A percentile compares a stretch with the other conserved stretches of the same genome.
Evolutionary conservation across 192 early-diverging fungal species (phyloP).

Genomic region (Spizellomyces sp.): DNA sequence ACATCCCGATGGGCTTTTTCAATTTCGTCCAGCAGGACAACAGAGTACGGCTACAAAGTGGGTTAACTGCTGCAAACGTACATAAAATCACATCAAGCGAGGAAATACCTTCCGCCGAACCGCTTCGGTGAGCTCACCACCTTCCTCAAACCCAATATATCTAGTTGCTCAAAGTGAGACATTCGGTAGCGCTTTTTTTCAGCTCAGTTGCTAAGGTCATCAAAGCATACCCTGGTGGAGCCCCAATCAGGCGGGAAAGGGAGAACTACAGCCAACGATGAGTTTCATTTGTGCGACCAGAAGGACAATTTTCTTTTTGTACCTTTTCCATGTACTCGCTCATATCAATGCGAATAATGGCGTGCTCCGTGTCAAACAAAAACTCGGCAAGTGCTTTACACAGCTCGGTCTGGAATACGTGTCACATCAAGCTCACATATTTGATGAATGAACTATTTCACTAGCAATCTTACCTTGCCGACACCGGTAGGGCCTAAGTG

Average conservation of each 20-base stretch:
- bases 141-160: conserved; percentile 90
- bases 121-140: conserved; percentile 86
- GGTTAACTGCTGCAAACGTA: not conserved
- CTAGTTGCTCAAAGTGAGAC: no score
- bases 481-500: conserved; percentile 14
- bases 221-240: conserved; percentile 68
- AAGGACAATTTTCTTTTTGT: not conserved
- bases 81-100: conserved; percentile 8
- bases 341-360: conserved; percentile 91
- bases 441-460: not conserved
- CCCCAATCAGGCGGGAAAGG: conserved; percentile 81
- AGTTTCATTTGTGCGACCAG: not conserved
- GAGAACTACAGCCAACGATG: conserved; percentile 45
- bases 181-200: no score
- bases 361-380: conserved; percentile 88
- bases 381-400: conserved; percentile 54
- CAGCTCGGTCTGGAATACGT: conserved; percentile 69
- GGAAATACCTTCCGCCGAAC: conserved; percentile 63
- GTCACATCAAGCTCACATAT: not conserved
- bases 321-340: conserved; percentile 82
- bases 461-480: conserved; percentile 61
- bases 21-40: conserved; percentile 90
- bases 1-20: conserved; percentile 88
- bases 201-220: no score
- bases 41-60: conserved; percentile 65